Conservation (phyloP, 2,329 filamentous ascomycete genomes). For the Colletotrichum ledebouriae region DNA sequence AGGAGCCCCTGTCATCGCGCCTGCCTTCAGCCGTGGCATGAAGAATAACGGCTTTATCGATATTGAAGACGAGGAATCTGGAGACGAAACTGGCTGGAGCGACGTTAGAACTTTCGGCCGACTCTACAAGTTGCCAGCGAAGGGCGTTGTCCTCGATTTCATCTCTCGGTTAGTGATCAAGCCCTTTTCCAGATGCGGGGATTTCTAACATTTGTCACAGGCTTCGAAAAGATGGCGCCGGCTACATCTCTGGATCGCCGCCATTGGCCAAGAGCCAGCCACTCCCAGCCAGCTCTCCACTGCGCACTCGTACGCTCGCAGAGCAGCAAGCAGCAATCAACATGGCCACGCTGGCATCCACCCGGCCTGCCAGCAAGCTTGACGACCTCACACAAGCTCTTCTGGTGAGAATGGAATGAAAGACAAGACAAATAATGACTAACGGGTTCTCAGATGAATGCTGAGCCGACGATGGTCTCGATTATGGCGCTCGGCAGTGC, state of each 20-base stretch:
- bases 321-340: conserved; percentile 77
- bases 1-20: conserved; percentile 64
- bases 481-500: conserved; percentile 64
- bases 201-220: conserved; percentile 46
- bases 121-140: conserved; percentile 73
- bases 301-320: conserved; percentile 62
- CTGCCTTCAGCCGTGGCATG: conserved; percentile 72
- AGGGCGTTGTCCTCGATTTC: conserved; percentile 79
- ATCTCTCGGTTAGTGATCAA: conserved; percentile 68
- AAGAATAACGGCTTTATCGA: conserved; percentile 81
- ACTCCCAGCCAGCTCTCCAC: conserved; percentile 49
- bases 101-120: conserved; percentile 73
- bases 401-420: conserved; percentile 63
- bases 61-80: conserved; percentile 72
- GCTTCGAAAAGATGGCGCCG: conserved; percentile 55
- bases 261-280: conserved; percentile 42
- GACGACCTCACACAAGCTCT: conserved; percentile 70
- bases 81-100: conserved; percentile 68
- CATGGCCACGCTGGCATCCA: conserved; percentile 68
- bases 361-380: conserved; percentile 61
- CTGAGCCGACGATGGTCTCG: conserved; percentile 59
- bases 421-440: conserved; percentile 35
- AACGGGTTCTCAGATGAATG: conserved; percentile 54
- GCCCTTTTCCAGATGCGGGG: neutral
- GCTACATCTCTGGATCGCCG: conserved; percentile 50